These are phyloP conservation scores for Bipolaris oryzae DNA, from an alignment of 2,329 filamentous ascomycete genomes.

Conservation along the genomic window DNA sequence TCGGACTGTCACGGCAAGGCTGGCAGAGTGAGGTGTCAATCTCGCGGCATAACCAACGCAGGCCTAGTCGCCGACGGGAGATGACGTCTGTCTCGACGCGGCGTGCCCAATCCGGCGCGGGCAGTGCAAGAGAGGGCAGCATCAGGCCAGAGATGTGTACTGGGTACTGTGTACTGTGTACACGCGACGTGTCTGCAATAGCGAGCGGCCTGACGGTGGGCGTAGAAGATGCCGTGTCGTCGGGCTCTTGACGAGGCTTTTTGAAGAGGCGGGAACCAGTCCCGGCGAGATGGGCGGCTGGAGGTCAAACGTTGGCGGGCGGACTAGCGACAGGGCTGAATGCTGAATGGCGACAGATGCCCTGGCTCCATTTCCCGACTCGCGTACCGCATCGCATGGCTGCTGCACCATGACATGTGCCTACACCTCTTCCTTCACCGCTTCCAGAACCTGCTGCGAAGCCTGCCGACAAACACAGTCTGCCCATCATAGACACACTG, in stretches of 20 bases:
- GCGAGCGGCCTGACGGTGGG: not conserved
- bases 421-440: constrained; percentile 39
- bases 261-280: constrained; percentile 38
- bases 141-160: too few relatives aligned
- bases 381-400: constrained; percentile 23
- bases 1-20: not conserved
- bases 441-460: not conserved
- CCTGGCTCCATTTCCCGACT: constrained; percentile 33
- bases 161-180: too few relatives aligned
- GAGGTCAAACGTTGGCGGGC: constrained; percentile 38
- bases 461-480: too few relatives aligned
- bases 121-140: not conserved
- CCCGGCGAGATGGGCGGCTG: constrained; percentile 25
- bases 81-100: constrained; percentile 18
- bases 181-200: not conserved
- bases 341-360: too few relatives aligned
- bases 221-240: constrained; percentile 1
- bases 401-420: constrained; percentile 41
- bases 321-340: constrained; percentile 29
- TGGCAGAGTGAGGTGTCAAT: constrained; percentile 33
- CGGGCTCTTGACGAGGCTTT: constrained; percentile 17
- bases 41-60: constrained; percentile 30
- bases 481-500: too few relatives aligned
- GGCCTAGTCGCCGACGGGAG: constrained; percentile 16
- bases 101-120: constrained; percentile 1